Base-by-base conservation (phyloP, 2,329 filamentous ascomycete genomes). In the Aspergillus proliferans region DNA sequence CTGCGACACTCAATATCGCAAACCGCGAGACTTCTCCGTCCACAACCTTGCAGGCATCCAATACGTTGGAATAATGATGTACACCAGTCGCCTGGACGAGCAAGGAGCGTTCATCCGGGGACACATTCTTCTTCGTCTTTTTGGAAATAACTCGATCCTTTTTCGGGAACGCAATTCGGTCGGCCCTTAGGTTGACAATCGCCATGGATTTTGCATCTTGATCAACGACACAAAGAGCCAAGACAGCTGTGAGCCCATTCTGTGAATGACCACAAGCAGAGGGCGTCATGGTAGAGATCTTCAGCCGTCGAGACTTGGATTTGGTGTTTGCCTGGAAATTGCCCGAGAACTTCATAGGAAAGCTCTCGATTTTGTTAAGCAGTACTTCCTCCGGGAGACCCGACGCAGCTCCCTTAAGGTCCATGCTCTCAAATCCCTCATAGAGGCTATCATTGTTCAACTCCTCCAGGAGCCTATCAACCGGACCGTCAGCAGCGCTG, bases 361-460 rank as follows among this genome's bases (percentile, higher is more conserved):
- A 79, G 51, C 77, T 85, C 55, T 87, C 83, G 24, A 92, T 79
- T 58, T 85, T 87, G 14, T 78, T 81, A 45, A 91, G 78, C 9
- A 86, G 67, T n/a, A 91, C 77, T 63, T 91, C 87, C 50, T 85
- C 83, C 14, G 82, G 78, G 7, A 91, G 71, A 0, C 85, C 84
- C 50, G 88, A 85, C 51, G 86, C 81, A n/a, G 83, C 79, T 60
- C 88, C 85, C 47, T 87, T 83, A 19, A 88, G 73, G 1, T 82
- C 85, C 81, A 88, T 87, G 51, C 77, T 86, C 58, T 85, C 79
- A 48, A 88, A 83, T 0, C 83, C 84, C 55, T 87, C 84, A 52
- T 83, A 80, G 48, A 85, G 77, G 9, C 77, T 78, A 14, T 81
- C 77, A 18, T 77, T 76, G 40, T 82, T 79, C 14, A 87, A 68